Evolutionary conservation across 116 monocot species (phyloP).

Genomic region (Zostera marina): DNA sequence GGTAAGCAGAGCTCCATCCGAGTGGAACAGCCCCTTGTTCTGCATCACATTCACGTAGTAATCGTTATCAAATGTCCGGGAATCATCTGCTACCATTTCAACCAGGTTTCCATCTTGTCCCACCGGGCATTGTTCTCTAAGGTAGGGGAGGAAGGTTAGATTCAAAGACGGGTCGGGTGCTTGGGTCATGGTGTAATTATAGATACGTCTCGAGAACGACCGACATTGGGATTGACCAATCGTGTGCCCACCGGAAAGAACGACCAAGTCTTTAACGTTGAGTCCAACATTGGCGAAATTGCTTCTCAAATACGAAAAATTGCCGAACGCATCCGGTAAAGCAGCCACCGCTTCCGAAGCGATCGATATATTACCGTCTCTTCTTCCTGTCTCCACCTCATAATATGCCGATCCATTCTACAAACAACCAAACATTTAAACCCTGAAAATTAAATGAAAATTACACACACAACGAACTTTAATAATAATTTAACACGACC

Average conservation of each 20-base stretch:
- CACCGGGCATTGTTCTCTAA: conserved; percentile 10
- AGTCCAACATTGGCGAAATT: conserved; percentile 12
- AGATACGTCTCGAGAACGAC: conserved; percentile 21
- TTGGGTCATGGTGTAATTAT: background rate
- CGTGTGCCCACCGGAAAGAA: conserved; percentile 26
- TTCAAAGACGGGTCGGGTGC: conserved; percentile 24
- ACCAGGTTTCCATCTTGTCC: too few species aligned
- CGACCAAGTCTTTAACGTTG: conserved; percentile 14
- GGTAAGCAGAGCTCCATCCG: conserved; percentile 8
- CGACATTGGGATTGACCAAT: conserved; percentile 28
- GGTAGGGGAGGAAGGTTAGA: background rate
- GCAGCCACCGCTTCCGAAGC: conserved; percentile 13
- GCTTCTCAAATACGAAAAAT: too few species aligned
- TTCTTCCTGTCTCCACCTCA: conserved; percentile 18
- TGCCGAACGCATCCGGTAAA: too few species aligned
- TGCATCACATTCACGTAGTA: conserved; percentile 3
- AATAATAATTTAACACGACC: too few species aligned
- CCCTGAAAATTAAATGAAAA: background rate
- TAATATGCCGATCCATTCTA: conserved; percentile 9
- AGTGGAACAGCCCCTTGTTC: conserved; percentile 9
- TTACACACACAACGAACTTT: too few species aligned
- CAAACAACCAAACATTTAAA: background rate
- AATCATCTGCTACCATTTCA: too few species aligned
- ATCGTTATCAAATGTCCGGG: conserved; percentile 12
- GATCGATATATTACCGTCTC: conserved; percentile 13